Percentiles rank a stretch among this genome's conserved stretches.
These are phyloP conservation scores for Podaxis sp. DNA, from an alignment of 768 basidiomycete species.

Conservation along the genomic window DNA sequence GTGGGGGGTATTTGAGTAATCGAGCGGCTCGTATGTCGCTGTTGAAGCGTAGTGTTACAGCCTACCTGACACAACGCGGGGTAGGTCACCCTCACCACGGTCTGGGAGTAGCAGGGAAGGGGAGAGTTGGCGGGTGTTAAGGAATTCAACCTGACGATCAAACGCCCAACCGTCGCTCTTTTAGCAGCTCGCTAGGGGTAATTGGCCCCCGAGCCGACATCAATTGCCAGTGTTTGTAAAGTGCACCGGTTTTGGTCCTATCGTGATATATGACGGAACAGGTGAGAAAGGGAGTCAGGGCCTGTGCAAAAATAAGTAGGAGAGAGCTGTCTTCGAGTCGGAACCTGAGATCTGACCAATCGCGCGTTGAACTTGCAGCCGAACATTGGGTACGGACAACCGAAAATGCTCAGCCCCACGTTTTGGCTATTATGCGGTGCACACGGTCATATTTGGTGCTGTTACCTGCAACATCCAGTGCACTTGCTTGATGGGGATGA, in stretches of 20 bases:
- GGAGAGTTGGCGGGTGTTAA: conserved; percentile 7
- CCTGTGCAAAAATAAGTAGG: conserved; percentile 1
- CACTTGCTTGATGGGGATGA: not conserved
- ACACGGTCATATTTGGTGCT: not conserved
- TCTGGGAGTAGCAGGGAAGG: not conserved
- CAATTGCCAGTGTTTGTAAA: not conserved
- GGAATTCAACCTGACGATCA: conserved; percentile 13
- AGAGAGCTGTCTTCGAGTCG: not conserved
- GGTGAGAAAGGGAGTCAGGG: not conserved
- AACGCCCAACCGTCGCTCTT: conserved; percentile 9
- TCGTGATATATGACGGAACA: conserved; percentile 4
- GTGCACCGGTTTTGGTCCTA: not conserved
- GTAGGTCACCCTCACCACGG: conserved; percentile 3
- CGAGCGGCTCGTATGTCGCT: conserved; percentile 4
- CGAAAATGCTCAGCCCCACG: conserved; percentile 2
- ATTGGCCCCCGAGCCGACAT: not conserved
- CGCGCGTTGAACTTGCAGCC: not conserved
- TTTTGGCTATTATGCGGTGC: conserved; percentile 8
- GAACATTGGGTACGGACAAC: not conserved
- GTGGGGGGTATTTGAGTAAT: conserved; percentile 6
- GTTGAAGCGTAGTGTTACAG: conserved; percentile 11
- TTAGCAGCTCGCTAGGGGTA: conserved; percentile 7
- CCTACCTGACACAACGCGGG: conserved; percentile 8
- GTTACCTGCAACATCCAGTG: not conserved
- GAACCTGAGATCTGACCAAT: conserved; percentile 7